Evolutionary conservation across 1,284 basidiomycete genomes (phyloP).

Genomic region (Puccinia novopanici): DNA sequence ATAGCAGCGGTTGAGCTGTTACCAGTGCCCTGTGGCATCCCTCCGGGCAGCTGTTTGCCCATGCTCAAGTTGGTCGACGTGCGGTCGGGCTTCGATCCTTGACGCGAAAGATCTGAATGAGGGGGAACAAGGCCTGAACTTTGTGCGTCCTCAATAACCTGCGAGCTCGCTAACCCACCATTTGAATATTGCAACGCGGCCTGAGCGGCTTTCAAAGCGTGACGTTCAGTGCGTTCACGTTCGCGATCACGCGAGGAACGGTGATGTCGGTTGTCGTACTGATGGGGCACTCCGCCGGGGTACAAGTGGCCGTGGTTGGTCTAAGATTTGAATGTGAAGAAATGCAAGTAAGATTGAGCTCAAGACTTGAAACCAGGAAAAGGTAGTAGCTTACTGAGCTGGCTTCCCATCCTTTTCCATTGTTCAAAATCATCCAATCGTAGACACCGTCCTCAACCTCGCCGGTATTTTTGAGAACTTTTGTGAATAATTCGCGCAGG

Average conservation of each 20-base stretch:
- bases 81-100: conserved; percentile 37
- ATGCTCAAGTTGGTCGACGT: conserved; percentile 35
- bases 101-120: conserved; percentile 19
- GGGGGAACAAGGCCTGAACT: conserved; percentile 12
- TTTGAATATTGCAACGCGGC: conserved; percentile 53
- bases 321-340: conserved; percentile 8
- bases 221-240: conserved; percentile 61
- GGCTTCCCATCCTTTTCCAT: conserved; percentile 92
- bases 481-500: conserved; percentile 83
- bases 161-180: conserved; percentile 18
- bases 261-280: conserved; percentile 58
- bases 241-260: conserved; percentile 59
- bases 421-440: conserved; percentile 86
- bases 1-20: conserved; percentile 35
- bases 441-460: conserved; percentile 85
- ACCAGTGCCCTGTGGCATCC: neutral
- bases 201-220: conserved; percentile 59
- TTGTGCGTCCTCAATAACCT: neutral
- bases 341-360: neutral
- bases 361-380: conserved; percentile 55
- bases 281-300: conserved; percentile 5
- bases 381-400: conserved; percentile 67
- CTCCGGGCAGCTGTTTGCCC: conserved; percentile 33
- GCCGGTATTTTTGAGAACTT: conserved; percentile 83
- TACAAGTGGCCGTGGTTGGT: conserved; percentile 39